phyloP scores from a whole-genome alignment of 495 filamentous ascomycete species.

The Friedmanniomyces endolithicus region DNA sequence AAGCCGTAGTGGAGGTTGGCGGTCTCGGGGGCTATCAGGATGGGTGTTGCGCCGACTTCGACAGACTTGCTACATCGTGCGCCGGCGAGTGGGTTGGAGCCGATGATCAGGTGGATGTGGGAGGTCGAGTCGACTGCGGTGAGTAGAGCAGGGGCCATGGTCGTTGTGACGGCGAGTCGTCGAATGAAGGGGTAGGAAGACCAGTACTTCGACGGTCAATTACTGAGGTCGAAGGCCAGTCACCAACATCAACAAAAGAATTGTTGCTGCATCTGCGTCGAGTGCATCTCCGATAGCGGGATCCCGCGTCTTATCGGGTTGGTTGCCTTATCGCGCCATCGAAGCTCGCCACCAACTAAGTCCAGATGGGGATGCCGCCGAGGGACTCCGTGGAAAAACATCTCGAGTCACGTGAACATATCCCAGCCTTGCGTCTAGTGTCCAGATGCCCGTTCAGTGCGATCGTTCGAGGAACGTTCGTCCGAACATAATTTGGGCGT shows the following conservation, averaged over 20 bases:
- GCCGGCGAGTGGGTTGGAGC: constrained; percentile 74
- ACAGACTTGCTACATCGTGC: constrained; percentile 69
- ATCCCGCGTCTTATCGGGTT: background rate
- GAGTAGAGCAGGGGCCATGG: constrained; percentile 48
- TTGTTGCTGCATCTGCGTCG: background rate
- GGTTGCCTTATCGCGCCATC: background rate
- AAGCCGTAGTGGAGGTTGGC: constrained; percentile 59
- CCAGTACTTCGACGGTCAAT: no score
- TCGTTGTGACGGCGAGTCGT: background rate
- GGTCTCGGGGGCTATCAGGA: constrained; percentile 62
- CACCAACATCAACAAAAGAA: background rate
- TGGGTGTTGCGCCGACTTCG: constrained; percentile 73
- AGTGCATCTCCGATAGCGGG: background rate
- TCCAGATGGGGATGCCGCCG: background rate
- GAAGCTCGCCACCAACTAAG: background rate
- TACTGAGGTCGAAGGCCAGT: no score
- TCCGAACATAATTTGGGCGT: no score
- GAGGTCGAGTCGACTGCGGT: constrained; percentile 60
- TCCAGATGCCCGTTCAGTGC: no score
- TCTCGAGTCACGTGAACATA: background rate
- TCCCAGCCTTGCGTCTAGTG: background rate
- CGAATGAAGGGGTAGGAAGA: no score
- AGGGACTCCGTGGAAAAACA: background rate
- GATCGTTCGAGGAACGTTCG: no score
- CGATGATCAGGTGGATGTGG: constrained; percentile 77